Evolutionary conservation across 345 rosid species (phyloP).

Genomic region (Anastatica hierochuntica): DNA sequence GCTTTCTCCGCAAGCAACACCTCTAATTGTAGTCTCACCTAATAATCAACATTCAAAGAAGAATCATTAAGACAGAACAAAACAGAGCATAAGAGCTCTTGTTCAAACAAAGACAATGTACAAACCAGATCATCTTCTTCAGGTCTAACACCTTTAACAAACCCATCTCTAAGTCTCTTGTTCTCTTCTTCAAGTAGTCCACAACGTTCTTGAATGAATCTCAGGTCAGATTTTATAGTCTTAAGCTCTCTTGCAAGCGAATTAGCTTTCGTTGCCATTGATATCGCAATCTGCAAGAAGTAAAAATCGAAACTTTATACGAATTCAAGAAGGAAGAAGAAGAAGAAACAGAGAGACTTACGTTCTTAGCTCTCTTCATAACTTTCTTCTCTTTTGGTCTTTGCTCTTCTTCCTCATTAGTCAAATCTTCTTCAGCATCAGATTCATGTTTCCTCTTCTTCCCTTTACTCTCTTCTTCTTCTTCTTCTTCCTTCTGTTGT

Average conservation of each 20-base stretch:
- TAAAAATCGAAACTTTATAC: neutral
- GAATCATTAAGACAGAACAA: neutral
- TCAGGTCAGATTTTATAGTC: slow-evolving; percentile 56
- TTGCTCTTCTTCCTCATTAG: slow-evolving; percentile 33
- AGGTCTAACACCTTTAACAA: slow-evolving; percentile 65
- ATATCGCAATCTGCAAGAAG: slow-evolving; percentile 57
- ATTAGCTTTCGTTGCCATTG: slow-evolving; percentile 78
- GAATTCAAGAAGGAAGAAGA: too few relatives aligned
- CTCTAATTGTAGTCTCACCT: slow-evolving; percentile 96
- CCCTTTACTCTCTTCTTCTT: slow-evolving; percentile 33
- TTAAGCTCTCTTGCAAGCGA: slow-evolving; percentile 72
- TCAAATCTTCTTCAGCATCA: slow-evolving; percentile 25
- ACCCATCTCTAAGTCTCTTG: slow-evolving; percentile 63
- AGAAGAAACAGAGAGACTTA: too few relatives aligned
- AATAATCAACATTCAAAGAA: neutral
- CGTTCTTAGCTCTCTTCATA: too few relatives aligned
- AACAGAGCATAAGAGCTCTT: slow-evolving; percentile 3
- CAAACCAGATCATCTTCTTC: slow-evolving; percentile 94
- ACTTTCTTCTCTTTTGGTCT: slow-evolving; percentile 36
- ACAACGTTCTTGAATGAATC: slow-evolving; percentile 70
- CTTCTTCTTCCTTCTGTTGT: slow-evolving; percentile 2
- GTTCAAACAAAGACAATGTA: neutral
- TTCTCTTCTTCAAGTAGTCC: slow-evolving; percentile 77
- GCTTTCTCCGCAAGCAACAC: slow-evolving; percentile 84
- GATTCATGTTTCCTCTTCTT: slow-evolving; percentile 61